These are phyloP conservation scores for Xylariaceae sp. DNA, from an alignment of 2,329 filamentous ascomycete genomes.

Conservation along the genomic window DNA sequence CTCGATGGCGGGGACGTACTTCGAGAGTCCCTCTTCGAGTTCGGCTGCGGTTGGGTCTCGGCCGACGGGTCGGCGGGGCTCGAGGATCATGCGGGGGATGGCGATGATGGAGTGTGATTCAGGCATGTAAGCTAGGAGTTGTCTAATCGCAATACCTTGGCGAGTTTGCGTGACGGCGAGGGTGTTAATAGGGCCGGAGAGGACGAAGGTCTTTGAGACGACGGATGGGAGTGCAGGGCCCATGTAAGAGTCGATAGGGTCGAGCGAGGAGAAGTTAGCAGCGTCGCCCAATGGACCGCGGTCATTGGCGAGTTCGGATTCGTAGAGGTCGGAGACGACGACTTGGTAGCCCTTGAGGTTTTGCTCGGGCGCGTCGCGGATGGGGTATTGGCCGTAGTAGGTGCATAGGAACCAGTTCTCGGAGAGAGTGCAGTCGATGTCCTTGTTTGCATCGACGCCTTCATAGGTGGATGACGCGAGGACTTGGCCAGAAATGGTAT, in stretches of 20 bases:
- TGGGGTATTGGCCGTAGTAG: constrained; percentile 59
- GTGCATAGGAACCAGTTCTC: constrained; percentile 97
- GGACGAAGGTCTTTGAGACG: constrained; percentile 72
- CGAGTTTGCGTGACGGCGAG: constrained; percentile 83
- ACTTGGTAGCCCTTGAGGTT: constrained; percentile 78
- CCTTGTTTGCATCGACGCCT: constrained; percentile 67
- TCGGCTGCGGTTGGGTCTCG: constrained; percentile 77
- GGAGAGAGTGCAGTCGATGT: constrained; percentile 71
- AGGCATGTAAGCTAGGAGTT: constrained; percentile 74
- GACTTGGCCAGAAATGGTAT: constrained; percentile 78
- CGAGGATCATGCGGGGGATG: constrained; percentile 72
- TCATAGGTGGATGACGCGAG: constrained; percentile 65
- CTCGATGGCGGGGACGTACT: constrained; percentile 71
- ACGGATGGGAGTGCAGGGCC: constrained; percentile 64
- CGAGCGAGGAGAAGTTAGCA: constrained; percentile 71
- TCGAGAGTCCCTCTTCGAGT: constrained; percentile 73
- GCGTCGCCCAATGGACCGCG: constrained; percentile 69
- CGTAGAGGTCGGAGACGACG: constrained; percentile 82
- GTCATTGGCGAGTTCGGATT: constrained; percentile 77
- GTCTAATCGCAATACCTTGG: constrained; percentile 82
- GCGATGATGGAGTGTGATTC: constrained; percentile 68
- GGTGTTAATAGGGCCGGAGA: constrained; percentile 71
- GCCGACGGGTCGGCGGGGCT: constrained; percentile 79
- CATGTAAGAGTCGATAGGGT: constrained; percentile 54
- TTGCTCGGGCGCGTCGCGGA: constrained; percentile 49